Base-by-base conservation (phyloP, 768 basidiomycete species). In the Calocybe gangraenosa region DNA sequence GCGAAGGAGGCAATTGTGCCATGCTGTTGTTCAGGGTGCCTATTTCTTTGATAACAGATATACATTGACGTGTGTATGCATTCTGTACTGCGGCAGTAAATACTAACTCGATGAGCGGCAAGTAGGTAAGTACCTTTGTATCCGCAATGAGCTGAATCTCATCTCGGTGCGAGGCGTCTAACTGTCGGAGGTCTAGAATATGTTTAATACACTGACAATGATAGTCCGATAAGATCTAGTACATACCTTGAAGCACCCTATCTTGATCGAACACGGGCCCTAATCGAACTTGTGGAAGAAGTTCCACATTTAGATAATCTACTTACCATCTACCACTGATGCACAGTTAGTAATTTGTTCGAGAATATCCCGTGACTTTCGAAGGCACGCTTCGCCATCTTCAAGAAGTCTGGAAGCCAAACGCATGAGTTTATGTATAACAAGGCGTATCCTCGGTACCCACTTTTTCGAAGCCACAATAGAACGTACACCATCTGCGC, bases 21-120 rank as follows among this genome's bases (percentile, higher is more conserved):
- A 97, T 76, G 46, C 86, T 83, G 48, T 82, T 82, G 64, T 98
- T 96, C 25, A 96, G 70, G 11, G 69, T 59, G 49, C 90, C 87
- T 50, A 96, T 87, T 45, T 78, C 80, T 31, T 85, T 83, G 5
- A 98, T 72, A 13, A 76, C 70, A 8, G 70, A 62, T 19, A 96
- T 65, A 52, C 74, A 80, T 57, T 82, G 80, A 39, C 76, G 76
- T 1, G 85, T 89, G 55, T 81, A 86, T 4, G 75, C 67, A 55
- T 91, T 91, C 86, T 92, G 49, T 48, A 47, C 58, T 61, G 50
- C 20, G 42, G 43, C 50, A 43, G 52, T 65, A 40, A 66, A 58
- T 50, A 50, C 48, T 37, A 25, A 40, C 38, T 40, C 49, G 14
- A 34, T n/a, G 13, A 36, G 21, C 19, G 30, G 4, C 17, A 36